Conservation (phyloP, 78 protist genomes). For the slime mould (Dictyostelium discoideum) region DNA sequence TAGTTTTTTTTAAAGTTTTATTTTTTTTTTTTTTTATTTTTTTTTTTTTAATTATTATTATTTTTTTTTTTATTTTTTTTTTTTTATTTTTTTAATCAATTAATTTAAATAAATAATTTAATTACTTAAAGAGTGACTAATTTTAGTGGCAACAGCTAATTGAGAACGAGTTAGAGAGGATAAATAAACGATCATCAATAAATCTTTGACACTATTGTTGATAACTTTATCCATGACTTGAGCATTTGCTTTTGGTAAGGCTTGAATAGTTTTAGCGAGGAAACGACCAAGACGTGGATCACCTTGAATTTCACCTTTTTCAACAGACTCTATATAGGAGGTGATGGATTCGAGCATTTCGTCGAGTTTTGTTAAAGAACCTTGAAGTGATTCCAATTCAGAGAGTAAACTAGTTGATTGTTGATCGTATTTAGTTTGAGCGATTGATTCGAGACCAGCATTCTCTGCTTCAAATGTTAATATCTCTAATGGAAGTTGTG, state of each 20-base stretch:
- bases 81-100: neutral
- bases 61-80: neutral
- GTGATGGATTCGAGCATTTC: slow-evolving; percentile 49
- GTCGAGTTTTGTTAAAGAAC: slow-evolving; percentile 52
- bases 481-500: slow-evolving; percentile 58
- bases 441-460: slow-evolving; percentile 61
- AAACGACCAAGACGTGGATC: slow-evolving; percentile 80
- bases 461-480: slow-evolving; percentile 74
- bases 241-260: slow-evolving; percentile 71
- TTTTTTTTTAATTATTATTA: too few relatives aligned
- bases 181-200: slow-evolving; percentile 77
- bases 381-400: slow-evolving; percentile 63
- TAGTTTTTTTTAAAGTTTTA: too few relatives aligned
- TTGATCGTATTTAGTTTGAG: slow-evolving; percentile 39
- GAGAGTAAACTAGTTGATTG: slow-evolving; percentile 51
- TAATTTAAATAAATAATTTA: neutral
- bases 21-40: too few relatives aligned
- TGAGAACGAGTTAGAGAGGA: slow-evolving; percentile 81
- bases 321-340: slow-evolving; percentile 65
- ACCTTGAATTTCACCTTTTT: slow-evolving; percentile 79
- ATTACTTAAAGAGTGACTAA: slow-evolving; percentile 59
- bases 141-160: slow-evolving; percentile 79
- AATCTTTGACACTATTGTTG: slow-evolving; percentile 81
- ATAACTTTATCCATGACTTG: slow-evolving; percentile 78
- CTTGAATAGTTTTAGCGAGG: slow-evolving; percentile 72